These are phyloP conservation scores for Trichomonas vaginalis DNA, from an alignment of 208 protist species.

Conservation along the genomic window DNA sequence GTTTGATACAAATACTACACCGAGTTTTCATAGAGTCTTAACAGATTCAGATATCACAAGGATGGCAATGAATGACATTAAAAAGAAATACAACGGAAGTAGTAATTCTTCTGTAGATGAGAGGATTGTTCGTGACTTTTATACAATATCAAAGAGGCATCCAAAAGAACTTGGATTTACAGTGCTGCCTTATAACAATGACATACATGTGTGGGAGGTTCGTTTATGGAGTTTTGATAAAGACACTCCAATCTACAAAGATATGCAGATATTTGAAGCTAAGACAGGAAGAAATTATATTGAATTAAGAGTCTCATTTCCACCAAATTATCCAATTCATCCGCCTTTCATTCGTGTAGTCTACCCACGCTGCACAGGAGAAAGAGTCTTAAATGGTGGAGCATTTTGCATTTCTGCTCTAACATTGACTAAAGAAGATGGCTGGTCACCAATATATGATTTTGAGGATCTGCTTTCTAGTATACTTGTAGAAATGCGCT, in stretches of 20 bases:
- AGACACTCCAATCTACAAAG: neutral
- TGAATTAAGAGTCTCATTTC: neutral
- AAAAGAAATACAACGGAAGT: too few species aligned
- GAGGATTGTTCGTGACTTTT: too few species aligned
- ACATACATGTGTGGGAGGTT: neutral
- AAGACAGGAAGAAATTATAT: neutral
- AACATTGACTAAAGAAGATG: neutral
- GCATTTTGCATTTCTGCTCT: neutral
- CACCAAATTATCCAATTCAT: constrained; percentile 17
- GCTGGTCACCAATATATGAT: neutral
- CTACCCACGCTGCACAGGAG: neutral
- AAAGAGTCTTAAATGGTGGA: constrained; percentile 9
- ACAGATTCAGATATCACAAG: too few species aligned
- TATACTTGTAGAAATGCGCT: neutral
- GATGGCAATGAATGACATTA: too few species aligned
- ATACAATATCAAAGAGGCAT: neutral
- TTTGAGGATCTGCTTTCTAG: neutral
- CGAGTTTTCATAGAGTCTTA: too few species aligned
- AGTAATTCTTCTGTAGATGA: too few species aligned
- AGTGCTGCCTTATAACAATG: neutral
- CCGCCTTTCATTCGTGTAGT: constrained; percentile 23
- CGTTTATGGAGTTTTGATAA: neutral
- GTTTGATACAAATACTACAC: too few species aligned
- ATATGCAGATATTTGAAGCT: neutral
- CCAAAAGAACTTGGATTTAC: neutral